Percentiles rank a stretch among this genome's conserved stretches.
These are phyloP conservation scores for Penicillium arizonense DNA, from an alignment of 495 filamentous ascomycete species.

Conservation along the genomic window DNA sequence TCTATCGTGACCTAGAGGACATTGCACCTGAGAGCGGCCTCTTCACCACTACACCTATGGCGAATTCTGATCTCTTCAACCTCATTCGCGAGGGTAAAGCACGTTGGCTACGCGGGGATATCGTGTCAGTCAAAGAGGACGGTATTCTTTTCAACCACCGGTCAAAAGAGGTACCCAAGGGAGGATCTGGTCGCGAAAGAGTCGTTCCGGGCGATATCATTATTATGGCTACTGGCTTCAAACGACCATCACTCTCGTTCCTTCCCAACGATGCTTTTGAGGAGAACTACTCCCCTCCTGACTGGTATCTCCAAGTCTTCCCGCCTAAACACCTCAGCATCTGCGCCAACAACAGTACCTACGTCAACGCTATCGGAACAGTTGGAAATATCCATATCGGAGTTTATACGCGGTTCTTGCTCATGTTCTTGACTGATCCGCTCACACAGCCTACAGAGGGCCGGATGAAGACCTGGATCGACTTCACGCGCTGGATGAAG, in stretches of 20 bases:
- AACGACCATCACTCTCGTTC: constrained; percentile 69
- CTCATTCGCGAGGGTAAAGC: constrained; percentile 70
- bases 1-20: constrained; percentile 81
- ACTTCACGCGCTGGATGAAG: constrained; percentile 76
- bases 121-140: constrained; percentile 59
- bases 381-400: constrained; percentile 88
- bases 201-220: constrained; percentile 70
- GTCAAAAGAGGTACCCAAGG: constrained; percentile 67
- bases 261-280: constrained; percentile 69
- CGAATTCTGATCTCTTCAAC: constrained; percentile 78
- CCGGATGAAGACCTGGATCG: constrained; percentile 84
- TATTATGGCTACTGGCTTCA: constrained; percentile 81
- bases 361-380: constrained; percentile 73
- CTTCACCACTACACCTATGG: constrained; percentile 81
- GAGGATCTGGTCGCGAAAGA: constrained; percentile 63
- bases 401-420: constrained; percentile 78
- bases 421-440: constrained; percentile 83
- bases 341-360: constrained; percentile 81
- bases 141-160: constrained; percentile 71
- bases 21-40: constrained; percentile 68
- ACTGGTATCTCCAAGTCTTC: constrained; percentile 86
- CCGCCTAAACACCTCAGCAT: constrained; percentile 60
- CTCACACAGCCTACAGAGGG: constrained; percentile 65
- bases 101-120: constrained; percentile 79
- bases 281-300: constrained; percentile 71